Conservation (phyloP, 495 filamentous ascomycete species). For the Daldinia decipiens region DNA sequence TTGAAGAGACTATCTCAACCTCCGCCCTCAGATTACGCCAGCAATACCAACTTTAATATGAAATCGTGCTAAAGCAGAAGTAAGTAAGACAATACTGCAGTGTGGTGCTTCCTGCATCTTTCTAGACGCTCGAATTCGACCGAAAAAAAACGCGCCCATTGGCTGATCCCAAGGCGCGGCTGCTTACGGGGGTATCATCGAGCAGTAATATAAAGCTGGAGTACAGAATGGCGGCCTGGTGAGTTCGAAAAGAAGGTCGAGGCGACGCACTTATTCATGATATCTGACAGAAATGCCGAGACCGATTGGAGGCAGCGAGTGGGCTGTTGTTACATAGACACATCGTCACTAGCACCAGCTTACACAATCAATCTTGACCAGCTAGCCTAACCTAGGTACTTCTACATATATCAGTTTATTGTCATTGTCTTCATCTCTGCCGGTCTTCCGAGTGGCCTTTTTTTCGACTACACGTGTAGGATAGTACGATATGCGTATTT, state of each 20-base stretch:
- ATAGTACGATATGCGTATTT: slow-evolving; percentile 10
- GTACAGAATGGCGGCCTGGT: neutral
- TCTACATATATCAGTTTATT: neutral
- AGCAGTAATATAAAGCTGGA: slow-evolving; percentile 10
- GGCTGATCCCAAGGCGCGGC: slow-evolving; percentile 9
- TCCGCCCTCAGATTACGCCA: slow-evolving; percentile 36
- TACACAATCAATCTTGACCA: slow-evolving; percentile 7
- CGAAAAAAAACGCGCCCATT: slow-evolving; percentile 4
- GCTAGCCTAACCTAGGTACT: neutral
- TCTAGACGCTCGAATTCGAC: slow-evolving; percentile 8
- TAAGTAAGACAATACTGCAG: slow-evolving; percentile 7
- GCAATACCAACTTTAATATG: slow-evolving; percentile 14
- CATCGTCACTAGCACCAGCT: slow-evolving; percentile 17
- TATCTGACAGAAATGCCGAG: slow-evolving; percentile 8
- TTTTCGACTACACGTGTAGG: neutral
- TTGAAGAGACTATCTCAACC: slow-evolving; percentile 24
- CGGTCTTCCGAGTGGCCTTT: slow-evolving; percentile 5
- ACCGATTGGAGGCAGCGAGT: neutral
- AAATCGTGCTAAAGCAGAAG: slow-evolving; percentile 3
- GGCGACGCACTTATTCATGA: slow-evolving; percentile 14
- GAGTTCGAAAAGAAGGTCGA: neutral
- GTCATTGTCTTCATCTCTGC: slow-evolving; percentile 8
- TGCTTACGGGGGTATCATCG: slow-evolving; percentile 11
- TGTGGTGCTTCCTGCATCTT: slow-evolving; percentile 17
- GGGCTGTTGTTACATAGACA: slow-evolving; percentile 1